Percentiles rank a stretch among this genome's conserved stretches.
These are phyloP conservation scores for Marvania coccoides DNA, from an alignment of 139 green algal species.

Conservation along the genomic window DNA sequence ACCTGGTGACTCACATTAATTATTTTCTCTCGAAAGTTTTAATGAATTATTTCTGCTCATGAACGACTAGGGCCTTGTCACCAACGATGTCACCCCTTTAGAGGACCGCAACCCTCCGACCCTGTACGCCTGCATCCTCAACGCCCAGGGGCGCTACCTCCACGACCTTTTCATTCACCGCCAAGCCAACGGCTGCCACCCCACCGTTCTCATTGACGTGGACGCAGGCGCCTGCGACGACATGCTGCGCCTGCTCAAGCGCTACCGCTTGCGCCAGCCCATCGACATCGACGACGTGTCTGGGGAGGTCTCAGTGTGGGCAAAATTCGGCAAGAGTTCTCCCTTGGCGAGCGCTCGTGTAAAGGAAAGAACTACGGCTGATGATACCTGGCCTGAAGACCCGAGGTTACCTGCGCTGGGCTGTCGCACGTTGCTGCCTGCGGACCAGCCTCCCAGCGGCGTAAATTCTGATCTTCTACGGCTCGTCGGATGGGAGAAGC, in stretches of 20 bases:
- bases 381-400: slow-evolving; percentile 48
- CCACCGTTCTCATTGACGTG: slow-evolving; percentile 47
- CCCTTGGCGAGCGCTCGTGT: background rate
- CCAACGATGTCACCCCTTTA: slow-evolving; percentile 50
- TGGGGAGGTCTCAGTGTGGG: slow-evolving; percentile 38
- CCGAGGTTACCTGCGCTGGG: slow-evolving; percentile 57
- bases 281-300: slow-evolving; percentile 59
- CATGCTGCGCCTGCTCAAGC: slow-evolving; percentile 35
- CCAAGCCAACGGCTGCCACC: slow-evolving; percentile 4
- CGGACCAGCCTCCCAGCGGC: background rate
- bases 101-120: slow-evolving; percentile 3
- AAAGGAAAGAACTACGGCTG: background rate
- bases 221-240: slow-evolving; percentile 23
- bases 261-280: slow-evolving; percentile 66
- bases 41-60: background rate
- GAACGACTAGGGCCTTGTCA: slow-evolving; percentile 49
- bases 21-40: background rate
- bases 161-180: slow-evolving; percentile 63
- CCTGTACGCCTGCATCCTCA: slow-evolving; percentile 62
- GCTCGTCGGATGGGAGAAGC: slow-evolving; percentile 6
- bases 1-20: background rate
- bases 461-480: background rate
- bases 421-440: slow-evolving; percentile 40
- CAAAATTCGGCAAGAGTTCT: slow-evolving; percentile 30
- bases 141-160: slow-evolving; percentile 62